Percentiles rank a stretch among this genome's conserved stretches.
Evolutionary conservation across 306 rosid species (phyloP).

Genomic region (Sesbania bispinosa): DNA sequence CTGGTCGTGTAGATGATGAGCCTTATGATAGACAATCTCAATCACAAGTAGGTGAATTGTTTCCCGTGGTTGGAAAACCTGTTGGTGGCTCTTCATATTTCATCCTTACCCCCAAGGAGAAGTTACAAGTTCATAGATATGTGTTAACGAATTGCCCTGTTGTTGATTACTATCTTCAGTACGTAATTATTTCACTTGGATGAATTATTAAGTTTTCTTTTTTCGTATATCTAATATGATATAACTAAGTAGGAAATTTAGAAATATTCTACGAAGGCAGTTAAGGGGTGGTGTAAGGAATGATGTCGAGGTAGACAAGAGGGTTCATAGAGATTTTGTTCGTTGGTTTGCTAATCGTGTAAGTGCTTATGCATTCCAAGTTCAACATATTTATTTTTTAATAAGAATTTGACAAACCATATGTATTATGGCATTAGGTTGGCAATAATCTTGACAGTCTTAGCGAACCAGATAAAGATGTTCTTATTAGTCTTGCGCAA

Average conservation of each 20-base stretch:
- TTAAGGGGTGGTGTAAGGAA: neutral
- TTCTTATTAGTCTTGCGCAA: neutral
- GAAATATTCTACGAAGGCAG: too few species aligned
- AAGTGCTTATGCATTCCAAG: neutral
- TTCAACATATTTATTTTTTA: neutral
- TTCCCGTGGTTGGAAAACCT: neutral
- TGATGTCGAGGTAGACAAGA: neutral
- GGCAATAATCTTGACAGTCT: neutral
- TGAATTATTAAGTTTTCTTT: too few species aligned
- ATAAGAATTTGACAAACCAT: too few species aligned
- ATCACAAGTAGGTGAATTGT: neutral
- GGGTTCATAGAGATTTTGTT: neutral
- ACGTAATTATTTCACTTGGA: neutral
- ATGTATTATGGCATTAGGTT: neutral
- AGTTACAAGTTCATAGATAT: neutral
- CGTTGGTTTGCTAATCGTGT: neutral
- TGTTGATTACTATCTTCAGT: neutral
- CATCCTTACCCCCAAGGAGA: neutral
- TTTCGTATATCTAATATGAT: neutral
- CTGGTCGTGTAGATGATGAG: neutral
- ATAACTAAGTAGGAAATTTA: too few species aligned
- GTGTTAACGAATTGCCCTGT: neutral
- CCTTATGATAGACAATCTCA: neutral
- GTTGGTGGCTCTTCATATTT: neutral
- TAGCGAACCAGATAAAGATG: neutral